phyloP scores from a whole-genome alignment of 192 early-diverging fungal species.

The Globomyces pollinis-pini region DNA sequence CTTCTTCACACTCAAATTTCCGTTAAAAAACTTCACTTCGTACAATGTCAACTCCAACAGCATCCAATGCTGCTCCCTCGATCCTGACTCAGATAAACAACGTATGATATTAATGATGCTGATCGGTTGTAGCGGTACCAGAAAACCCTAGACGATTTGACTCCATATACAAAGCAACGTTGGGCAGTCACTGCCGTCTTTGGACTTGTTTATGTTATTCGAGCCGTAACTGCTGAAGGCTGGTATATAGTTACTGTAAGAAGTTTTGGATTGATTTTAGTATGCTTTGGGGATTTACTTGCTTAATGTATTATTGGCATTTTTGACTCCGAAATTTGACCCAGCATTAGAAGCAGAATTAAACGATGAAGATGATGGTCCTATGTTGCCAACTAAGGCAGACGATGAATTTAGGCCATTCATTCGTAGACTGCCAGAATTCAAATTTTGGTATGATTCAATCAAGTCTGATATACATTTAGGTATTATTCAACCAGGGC shows the following conservation, averaged over 20 bases:
- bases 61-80: no score
- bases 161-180: conserved; percentile 65
- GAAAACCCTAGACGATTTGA: conserved; percentile 70
- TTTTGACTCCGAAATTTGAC: conserved; percentile 94
- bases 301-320: conserved; percentile 89
- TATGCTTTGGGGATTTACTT: conserved; percentile 93
- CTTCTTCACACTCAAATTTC: no score
- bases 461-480: conserved; percentile 9
- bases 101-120: no score
- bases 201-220: conserved; percentile 61
- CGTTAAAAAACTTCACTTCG: no score
- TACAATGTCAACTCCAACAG: no score
- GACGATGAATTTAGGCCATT: conserved; percentile 98
- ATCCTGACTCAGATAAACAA: no score
- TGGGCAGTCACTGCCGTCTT: conserved; percentile 63
- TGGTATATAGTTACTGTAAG: conserved; percentile 87
- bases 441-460: conserved; percentile 99
- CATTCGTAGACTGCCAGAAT: conserved; percentile 92
- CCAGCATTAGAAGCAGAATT: conserved; percentile 68
- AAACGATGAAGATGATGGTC: conserved; percentile 57
- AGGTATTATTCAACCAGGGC: conserved; percentile 80
- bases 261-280: conserved; percentile 22
- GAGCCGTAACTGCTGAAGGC: conserved; percentile 77
- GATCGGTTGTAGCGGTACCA: conserved; percentile 79
- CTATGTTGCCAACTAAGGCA: conserved; percentile 67